Percentiles rank a stretch among this genome's conserved stretches.
phyloP scores from a whole-genome alignment of 164 flowering plant genomes.

The Kingdonia uniflora region DNA sequence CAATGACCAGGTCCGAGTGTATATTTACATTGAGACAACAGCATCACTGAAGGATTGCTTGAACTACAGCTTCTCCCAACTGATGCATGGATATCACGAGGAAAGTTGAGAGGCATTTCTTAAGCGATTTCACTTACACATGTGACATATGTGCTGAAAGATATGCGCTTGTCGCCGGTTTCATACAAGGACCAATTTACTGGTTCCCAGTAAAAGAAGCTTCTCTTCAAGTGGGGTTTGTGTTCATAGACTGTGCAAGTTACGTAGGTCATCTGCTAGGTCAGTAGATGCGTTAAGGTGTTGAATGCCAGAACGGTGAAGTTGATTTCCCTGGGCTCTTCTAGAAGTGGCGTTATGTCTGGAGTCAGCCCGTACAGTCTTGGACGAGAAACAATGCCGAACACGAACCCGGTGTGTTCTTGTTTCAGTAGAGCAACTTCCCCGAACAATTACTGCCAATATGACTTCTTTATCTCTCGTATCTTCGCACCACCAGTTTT shows the following conservation, averaged over 20 bases:
- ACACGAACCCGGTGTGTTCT: constrained; percentile 44
- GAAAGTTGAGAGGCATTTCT: no score
- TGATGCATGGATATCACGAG: neutral
- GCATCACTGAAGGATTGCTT: neutral
- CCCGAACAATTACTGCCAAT: constrained; percentile 36
- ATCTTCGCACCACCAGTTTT: constrained; percentile 87
- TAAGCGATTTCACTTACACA: no score
- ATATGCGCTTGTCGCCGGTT: neutral
- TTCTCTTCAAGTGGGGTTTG: neutral
- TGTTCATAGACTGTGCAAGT: constrained; percentile 34
- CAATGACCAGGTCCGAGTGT: constrained; percentile 6
- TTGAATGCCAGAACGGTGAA: constrained; percentile 42
- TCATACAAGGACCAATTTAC: no score
- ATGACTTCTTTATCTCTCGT: constrained; percentile 73
- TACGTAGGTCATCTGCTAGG: constrained; percentile 36
- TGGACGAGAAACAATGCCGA: constrained; percentile 51
- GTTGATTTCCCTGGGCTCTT: constrained; percentile 26
- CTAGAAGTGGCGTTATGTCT: constrained; percentile 22
- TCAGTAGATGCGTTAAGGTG: constrained; percentile 30
- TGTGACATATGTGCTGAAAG: no score
- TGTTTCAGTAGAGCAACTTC: constrained; percentile 39
- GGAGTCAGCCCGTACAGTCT: constrained; percentile 23
- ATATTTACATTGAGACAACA: constrained; percentile 11
- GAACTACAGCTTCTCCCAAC: neutral
- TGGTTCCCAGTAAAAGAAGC: no score